A percentile compares a stretch with the other conserved stretches of the same genome.
phyloP scores from a whole-genome alignment of 192 early-diverging fungal genomes.

The Phlyctochytrium planicorne region DNA sequence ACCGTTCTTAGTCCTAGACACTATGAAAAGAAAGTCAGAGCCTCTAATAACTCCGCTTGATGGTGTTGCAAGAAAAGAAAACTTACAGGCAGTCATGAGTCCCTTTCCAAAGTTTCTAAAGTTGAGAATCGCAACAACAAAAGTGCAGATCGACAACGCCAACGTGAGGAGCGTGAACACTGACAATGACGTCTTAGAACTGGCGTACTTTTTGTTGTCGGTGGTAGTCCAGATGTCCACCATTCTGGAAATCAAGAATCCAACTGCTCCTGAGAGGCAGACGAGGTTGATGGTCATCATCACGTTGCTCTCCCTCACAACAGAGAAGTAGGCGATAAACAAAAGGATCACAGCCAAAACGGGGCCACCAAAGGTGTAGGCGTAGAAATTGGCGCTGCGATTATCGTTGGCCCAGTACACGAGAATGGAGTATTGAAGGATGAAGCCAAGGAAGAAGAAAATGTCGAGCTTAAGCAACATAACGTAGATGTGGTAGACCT shows the following conservation, averaged over 20 bases:
- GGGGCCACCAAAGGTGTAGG: constrained; percentile 47
- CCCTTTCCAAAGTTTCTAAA: constrained; percentile 67
- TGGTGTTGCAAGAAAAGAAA: background rate
- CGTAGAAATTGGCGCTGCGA: constrained; percentile 26
- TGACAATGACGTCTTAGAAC: constrained; percentile 60
- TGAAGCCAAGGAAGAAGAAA: constrained; percentile 79
- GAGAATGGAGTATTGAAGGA: constrained; percentile 65
- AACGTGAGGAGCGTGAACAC: constrained; percentile 65
- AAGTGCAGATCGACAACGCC: constrained; percentile 47
- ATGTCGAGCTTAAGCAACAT: constrained; percentile 78
- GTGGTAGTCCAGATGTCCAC: constrained; percentile 54
- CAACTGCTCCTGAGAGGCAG: constrained; percentile 60
- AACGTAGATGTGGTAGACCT: constrained; percentile 74
- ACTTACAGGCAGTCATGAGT: constrained; percentile 59
- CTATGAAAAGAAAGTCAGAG: background rate
- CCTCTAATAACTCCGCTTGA: background rate
- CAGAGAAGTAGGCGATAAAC: constrained; percentile 64
- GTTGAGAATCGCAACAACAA: constrained; percentile 55
- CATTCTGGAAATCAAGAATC: constrained; percentile 69
- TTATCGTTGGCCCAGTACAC: constrained; percentile 36
- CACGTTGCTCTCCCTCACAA: constrained; percentile 54
- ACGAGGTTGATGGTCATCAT: constrained; percentile 61
- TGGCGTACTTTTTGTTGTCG: constrained; percentile 43
- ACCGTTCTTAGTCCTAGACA: background rate
- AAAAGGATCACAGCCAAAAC: constrained; percentile 61